Conservation (phyloP, 192 early-diverging fungal genomes). For the Globomyces pollinis-pini region DNA sequence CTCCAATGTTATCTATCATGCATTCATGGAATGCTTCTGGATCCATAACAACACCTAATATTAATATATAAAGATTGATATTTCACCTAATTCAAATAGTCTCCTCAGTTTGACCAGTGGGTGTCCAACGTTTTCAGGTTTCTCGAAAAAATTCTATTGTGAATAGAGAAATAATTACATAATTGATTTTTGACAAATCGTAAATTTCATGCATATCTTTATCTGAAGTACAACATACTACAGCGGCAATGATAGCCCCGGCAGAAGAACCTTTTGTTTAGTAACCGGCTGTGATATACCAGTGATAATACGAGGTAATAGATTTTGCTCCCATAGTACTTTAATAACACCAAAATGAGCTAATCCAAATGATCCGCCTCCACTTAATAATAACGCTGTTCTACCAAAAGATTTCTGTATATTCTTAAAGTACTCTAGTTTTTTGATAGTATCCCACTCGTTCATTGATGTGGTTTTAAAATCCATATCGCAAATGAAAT, state of each 20-base stretch:
- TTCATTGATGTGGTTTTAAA: constrained; percentile 11
- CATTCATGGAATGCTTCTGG: constrained; percentile 57
- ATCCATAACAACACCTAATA: constrained; percentile 47
- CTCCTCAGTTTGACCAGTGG: constrained; percentile 41
- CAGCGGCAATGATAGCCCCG: constrained; percentile 76
- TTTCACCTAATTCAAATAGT: constrained; percentile 51
- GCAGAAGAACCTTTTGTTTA: too few species aligned
- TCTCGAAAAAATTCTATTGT: constrained; percentile 60
- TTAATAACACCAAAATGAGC: constrained; percentile 79
- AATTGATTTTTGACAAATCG: constrained; percentile 45
- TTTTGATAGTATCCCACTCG: too few species aligned
- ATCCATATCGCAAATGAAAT: constrained; percentile 60
- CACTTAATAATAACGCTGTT: constrained; percentile 77
- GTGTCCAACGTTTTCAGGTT: constrained; percentile 32
- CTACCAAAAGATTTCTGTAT: constrained; percentile 74
- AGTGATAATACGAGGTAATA: constrained; percentile 77
- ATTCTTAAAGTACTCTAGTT: constrained; percentile 70
- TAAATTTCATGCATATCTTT: constrained; percentile 56
- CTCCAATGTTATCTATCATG: constrained; percentile 58
- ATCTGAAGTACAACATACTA: constrained; percentile 74
- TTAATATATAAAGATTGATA: too few species aligned
- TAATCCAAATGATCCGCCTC: constrained; percentile 78
- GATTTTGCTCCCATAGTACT: constrained; percentile 53
- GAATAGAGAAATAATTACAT: too few species aligned
- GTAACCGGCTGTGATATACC: too few species aligned